Evolutionary conservation across 371 early-diverging fungal species (phyloP).

Genomic region (Phascolomyces articulosus): DNA sequence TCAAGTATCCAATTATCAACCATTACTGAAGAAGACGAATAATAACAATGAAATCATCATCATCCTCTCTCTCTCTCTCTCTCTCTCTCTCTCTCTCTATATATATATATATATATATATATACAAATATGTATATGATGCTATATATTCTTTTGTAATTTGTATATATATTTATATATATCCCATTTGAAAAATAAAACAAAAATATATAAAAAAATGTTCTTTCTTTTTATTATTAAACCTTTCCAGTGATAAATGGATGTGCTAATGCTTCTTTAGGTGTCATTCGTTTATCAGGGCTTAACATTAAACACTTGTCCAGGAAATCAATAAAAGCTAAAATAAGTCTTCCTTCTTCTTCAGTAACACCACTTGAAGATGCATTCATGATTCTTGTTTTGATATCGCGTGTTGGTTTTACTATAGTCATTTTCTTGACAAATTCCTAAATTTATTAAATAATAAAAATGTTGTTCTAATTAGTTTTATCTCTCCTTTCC

Average conservation of each 20-base stretch:
- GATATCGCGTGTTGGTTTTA: slow-evolving; percentile 74
- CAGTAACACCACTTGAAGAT: slow-evolving; percentile 43
- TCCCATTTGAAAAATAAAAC: neutral
- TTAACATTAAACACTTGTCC: slow-evolving; percentile 81
- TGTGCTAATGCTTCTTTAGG: slow-evolving; percentile 91
- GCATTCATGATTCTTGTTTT: slow-evolving; percentile 66
- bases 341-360: slow-evolving; percentile 55
- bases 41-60: too few relatives aligned
- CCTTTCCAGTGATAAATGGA: slow-evolving; percentile 78
- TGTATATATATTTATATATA: too few relatives aligned
- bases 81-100: neutral
- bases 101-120: too few relatives aligned
- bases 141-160: too few relatives aligned
- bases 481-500: neutral
- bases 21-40: slow-evolving; percentile 8
- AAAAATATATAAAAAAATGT: neutral
- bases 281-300: slow-evolving; percentile 92
- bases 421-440: slow-evolving; percentile 60
- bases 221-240: slow-evolving; percentile 12
- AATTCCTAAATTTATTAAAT: slow-evolving; percentile 56
- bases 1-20: neutral
- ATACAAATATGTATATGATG: too few relatives aligned
- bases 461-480: slow-evolving; percentile 1
- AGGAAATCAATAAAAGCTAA: slow-evolving; percentile 82
- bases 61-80: neutral